These are phyloP conservation scores for Copromyces sp. DNA, from an alignment of 495 filamentous ascomycete species.

Conservation along the genomic window DNA sequence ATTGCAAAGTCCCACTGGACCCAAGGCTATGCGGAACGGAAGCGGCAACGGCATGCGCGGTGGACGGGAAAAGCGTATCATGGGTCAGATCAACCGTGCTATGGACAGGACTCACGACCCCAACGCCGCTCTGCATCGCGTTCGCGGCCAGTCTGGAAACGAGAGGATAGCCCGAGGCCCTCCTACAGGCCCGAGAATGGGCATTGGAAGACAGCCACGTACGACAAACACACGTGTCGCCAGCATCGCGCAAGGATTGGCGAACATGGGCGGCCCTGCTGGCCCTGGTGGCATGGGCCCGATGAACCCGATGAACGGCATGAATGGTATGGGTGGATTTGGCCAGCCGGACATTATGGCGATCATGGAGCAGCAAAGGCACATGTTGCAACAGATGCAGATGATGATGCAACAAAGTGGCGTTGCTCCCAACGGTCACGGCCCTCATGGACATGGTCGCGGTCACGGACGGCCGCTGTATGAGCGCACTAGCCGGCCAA, in stretches of 20 bases:
- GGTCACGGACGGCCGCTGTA: slow-evolving; percentile 57
- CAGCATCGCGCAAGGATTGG: slow-evolving; percentile 34
- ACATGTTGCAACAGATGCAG: slow-evolving; percentile 62
- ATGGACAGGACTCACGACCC: slow-evolving; percentile 65
- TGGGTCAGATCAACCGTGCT: slow-evolving; percentile 79
- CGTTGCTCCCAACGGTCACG: not conserved
- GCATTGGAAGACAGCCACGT: slow-evolving; percentile 43
- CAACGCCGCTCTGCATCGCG: slow-evolving; percentile 60
- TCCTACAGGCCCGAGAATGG: slow-evolving; percentile 58
- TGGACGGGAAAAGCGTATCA: slow-evolving; percentile 61
- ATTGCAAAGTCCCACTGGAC: slow-evolving; percentile 48
- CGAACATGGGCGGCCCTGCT: slow-evolving; percentile 23
- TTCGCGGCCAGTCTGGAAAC: slow-evolving; percentile 59
- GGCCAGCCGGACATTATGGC: slow-evolving; percentile 68
- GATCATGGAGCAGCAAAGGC: slow-evolving; percentile 83
- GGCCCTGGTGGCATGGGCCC: slow-evolving; percentile 20
- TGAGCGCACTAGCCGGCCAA: slow-evolving; percentile 49
- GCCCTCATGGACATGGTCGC: slow-evolving; percentile 16
- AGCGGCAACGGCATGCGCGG: slow-evolving; percentile 23
- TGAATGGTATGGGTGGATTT: slow-evolving; percentile 29
- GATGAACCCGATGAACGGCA: slow-evolving; percentile 29
- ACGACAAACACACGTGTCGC: slow-evolving; percentile 34
- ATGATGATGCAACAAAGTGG: slow-evolving; percentile 51
- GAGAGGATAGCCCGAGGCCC: slow-evolving; percentile 67
- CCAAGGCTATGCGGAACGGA: slow-evolving; percentile 85